Evolutionary conservation across 2,329 filamentous ascomycete genomes (phyloP), one percentile per base, ranked within the genome.

Genomic region (Chaetomium globosum): DNA sequence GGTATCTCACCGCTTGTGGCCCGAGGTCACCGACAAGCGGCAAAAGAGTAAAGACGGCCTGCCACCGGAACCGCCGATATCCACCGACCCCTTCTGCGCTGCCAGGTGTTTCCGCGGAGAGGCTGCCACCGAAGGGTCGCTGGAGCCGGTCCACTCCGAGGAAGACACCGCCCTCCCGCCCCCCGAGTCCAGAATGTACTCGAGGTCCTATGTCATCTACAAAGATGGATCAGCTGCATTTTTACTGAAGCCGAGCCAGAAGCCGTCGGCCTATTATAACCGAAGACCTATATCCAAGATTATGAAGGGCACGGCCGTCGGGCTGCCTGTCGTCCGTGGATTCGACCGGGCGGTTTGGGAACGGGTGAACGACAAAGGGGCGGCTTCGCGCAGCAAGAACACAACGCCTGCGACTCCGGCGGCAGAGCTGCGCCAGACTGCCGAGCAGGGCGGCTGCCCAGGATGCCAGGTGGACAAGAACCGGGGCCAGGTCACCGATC

Each of bases 271-370:
- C 21, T 93, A 96, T 70, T 93, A 96, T 72, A 90, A 91, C 12
- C 85, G 95, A 68, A 85, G 87, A 57, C 95, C 95, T 0, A 81
- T 97, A 3, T 85, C 88, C 49, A 93, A 94, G 71, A 95, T 98
- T 63, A 86, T 90, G 70, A 97, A 91, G 77, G 93, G 92, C 0
- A 80, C 89, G 59, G 88, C 88, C 7, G 88, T 99, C 61, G 95
- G 95, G 0, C 87, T 97, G 16, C 88, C 90, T 3, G 90, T 98
- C n/a, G 85, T 96, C 19, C 87, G 95, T 64, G 95, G 95, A 0
- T 99, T 99, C 72, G 88, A 96, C 75, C 85, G 89, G 69, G 82
- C 83, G 39, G 79, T 81, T 1, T 99, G 94, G 93, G 85, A 91
- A 67, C 88, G 85, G 61, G 75, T 93, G 12, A 87, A 97, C 65